Percentiles rank a stretch among this genome's conserved stretches.
These are phyloP conservation scores for Cetradonia linearis DNA, from an alignment of 495 filamentous ascomycete genomes.

Conservation along the genomic window DNA sequence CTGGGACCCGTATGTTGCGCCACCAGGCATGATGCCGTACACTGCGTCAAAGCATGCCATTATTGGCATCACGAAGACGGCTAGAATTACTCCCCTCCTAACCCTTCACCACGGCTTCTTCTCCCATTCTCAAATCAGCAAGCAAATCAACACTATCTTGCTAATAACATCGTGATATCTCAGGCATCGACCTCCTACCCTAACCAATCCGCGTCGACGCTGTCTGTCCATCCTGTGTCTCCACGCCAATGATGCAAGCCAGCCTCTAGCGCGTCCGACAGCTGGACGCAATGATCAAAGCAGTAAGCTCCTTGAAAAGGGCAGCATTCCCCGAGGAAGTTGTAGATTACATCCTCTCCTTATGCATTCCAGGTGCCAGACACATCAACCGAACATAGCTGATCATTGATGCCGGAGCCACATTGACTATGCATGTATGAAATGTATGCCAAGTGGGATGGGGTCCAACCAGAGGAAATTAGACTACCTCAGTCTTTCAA, in stretches of 20 bases:
- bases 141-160: too few relatives aligned
- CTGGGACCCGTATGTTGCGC: conserved; percentile 35
- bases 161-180: background rate
- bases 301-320: conserved; percentile 29
- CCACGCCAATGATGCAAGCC: conserved; percentile 33
- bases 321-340: conserved; percentile 34
- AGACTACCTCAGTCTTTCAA: too few relatives aligned
- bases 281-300: conserved; percentile 15
- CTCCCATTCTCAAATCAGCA: too few relatives aligned
- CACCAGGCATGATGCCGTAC: conserved; percentile 33
- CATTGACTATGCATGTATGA: too few relatives aligned
- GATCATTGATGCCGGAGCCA: conserved; percentile 10
- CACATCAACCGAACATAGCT: conserved; percentile 23
- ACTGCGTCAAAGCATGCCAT: conserved; percentile 41
- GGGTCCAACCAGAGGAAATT: too few relatives aligned
- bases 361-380: conserved; percentile 35
- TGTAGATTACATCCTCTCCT: conserved; percentile 35
- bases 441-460: too few relatives aligned
- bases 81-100: conserved; percentile 21
- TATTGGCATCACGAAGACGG: conserved; percentile 38
- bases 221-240: conserved; percentile 35
- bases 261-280: conserved; percentile 25
- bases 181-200: conserved; percentile 30
- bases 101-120: too few relatives aligned
- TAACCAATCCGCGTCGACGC: conserved; percentile 36